Conservation (phyloP, 345 rosid genomes). For the Populus tremula region DNA sequence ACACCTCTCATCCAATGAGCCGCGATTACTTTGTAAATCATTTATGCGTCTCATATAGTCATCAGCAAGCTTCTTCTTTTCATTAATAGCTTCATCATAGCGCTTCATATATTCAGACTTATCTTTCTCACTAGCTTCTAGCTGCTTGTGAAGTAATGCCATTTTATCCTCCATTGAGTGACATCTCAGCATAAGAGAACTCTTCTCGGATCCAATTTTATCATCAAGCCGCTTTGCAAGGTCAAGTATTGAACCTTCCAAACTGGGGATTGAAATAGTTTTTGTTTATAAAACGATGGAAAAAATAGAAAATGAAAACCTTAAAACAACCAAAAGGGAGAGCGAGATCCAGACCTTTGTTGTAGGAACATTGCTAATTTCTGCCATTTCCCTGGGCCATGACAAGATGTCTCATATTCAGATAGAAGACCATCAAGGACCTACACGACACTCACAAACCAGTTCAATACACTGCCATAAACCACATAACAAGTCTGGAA, state of each 20-base stretch:
- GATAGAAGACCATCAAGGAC: constrained; percentile 73
- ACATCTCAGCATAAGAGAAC: constrained; percentile 68
- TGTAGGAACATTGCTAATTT: constrained; percentile 79
- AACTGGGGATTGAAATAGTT: constrained; percentile 37
- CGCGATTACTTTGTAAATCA: constrained; percentile 69
- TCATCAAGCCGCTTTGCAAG: constrained; percentile 74
- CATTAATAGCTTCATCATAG: constrained; percentile 87
- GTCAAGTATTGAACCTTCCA: constrained; percentile 89
- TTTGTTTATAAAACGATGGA: neutral
- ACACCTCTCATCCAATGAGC: constrained; percentile 77
- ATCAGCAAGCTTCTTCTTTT: constrained; percentile 87
- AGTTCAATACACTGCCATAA: constrained; percentile 3
- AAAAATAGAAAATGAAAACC: neutral
- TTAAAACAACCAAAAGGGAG: neutral
- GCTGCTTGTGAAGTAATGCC: constrained; percentile 67
- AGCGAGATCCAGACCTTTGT: constrained; percentile 56
- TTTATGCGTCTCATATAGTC: constrained; percentile 66
- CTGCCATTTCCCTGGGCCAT: constrained; percentile 94
- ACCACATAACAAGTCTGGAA: neutral
- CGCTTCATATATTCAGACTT: constrained; percentile 85
- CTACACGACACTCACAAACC: constrained; percentile 37
- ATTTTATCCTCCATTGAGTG: constrained; percentile 85
- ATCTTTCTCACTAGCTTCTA: constrained; percentile 81
- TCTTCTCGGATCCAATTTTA: constrained; percentile 78
- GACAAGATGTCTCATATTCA: constrained; percentile 71